Percentiles rank a stretch among this genome's conserved stretches.
phyloP scores from a whole-genome alignment of 352 stramenopile species.

The Phytopythium oedochilum region DNA sequence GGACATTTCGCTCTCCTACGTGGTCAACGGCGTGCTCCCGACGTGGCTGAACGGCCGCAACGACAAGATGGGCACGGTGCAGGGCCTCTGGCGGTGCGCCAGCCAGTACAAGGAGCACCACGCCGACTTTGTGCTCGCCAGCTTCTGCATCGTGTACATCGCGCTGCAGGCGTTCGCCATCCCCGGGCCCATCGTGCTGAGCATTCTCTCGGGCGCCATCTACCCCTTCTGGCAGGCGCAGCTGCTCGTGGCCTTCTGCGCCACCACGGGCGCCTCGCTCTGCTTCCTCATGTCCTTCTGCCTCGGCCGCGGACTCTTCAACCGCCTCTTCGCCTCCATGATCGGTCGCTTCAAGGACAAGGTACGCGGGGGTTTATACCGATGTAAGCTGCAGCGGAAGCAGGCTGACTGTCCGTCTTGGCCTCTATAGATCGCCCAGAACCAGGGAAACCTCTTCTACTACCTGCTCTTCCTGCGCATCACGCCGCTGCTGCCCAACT shows the following conservation, averaged over 20 bases:
- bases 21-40: conserved; percentile 73
- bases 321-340: conserved; percentile 61
- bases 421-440: conserved; percentile 72
- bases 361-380: too few species aligned
- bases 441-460: conserved; percentile 84
- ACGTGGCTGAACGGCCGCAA: conserved; percentile 78
- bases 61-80: conserved; percentile 82
- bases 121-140: conserved; percentile 63
- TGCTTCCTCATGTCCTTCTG: conserved; percentile 87
- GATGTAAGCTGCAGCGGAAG: too few species aligned
- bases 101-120: conserved; percentile 77
- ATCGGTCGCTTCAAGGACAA: conserved; percentile 78
- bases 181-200: conserved; percentile 81
- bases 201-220: conserved; percentile 84
- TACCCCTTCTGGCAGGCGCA: conserved; percentile 81
- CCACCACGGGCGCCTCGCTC: conserved; percentile 72
- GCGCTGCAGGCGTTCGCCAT: conserved; percentile 86
- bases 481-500: conserved; percentile 85
- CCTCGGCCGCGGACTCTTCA: conserved; percentile 70
- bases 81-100: conserved; percentile 70
- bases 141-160: conserved; percentile 87
- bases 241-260: conserved; percentile 78
- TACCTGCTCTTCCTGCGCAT: conserved; percentile 89
- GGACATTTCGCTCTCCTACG: conserved; percentile 69
- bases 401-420: background rate